phyloP scores from a whole-genome alignment of 768 basidiomycete species.

The Neoboletus magnificus region DNA sequence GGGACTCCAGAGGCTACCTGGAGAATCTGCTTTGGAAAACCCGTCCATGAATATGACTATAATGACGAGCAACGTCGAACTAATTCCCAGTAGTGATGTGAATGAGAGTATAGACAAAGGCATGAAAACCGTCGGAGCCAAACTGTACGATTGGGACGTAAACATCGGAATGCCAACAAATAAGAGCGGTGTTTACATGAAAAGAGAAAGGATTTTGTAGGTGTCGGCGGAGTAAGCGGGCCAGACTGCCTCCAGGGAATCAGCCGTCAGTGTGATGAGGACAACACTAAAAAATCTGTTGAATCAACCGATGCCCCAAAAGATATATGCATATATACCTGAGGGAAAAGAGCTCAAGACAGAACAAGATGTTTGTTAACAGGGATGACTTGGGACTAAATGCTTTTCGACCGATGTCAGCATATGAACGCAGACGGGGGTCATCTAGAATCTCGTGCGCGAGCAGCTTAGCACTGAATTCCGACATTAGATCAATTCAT shows the following conservation, averaged over 20 bases:
- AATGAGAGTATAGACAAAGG: constrained; percentile 85
- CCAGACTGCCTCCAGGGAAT: constrained; percentile 73
- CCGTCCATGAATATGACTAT: constrained; percentile 82
- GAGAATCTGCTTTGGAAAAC: constrained; percentile 61
- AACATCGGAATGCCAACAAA: neutral
- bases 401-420: constrained; percentile 86
- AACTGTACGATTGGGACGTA: constrained; percentile 38
- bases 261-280: constrained; percentile 85
- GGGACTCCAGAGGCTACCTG: constrained; percentile 79
- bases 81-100: constrained; percentile 81
- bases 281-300: constrained; percentile 55
- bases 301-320: neutral
- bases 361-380: constrained; percentile 71
- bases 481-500: constrained; percentile 1
- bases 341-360: constrained; percentile 82
- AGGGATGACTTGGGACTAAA: constrained; percentile 73
- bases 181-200: constrained; percentile 50
- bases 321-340: constrained; percentile 42
- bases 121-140: constrained; percentile 82
- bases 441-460: constrained; percentile 73
- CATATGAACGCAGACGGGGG: constrained; percentile 70
- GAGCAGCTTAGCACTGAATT: constrained; percentile 76
- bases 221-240: constrained; percentile 63
- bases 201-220: constrained; percentile 72
- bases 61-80: constrained; percentile 74